Evolutionary conservation across 768 basidiomycete species (phyloP), one percentile per base, ranked within the genome.

Genomic region (Chiua virens): DNA sequence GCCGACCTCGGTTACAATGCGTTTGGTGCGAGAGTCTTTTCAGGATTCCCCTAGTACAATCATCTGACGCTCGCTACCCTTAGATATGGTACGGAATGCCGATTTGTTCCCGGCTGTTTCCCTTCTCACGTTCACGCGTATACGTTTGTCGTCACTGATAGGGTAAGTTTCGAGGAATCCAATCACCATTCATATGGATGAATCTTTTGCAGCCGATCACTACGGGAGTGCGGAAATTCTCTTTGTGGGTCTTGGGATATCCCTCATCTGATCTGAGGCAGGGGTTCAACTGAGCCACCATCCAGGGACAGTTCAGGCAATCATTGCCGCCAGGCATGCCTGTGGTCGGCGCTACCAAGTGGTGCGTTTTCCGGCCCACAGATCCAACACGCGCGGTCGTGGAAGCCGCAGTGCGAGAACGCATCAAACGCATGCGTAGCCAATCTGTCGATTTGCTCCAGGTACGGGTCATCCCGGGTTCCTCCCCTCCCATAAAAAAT

Each of bases 141-240:
- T 47, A 27, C 23, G n/a, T 42, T 37, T 55, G 39, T 44, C 48
- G 42, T 54, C 42, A 28, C 44, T 14, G 14, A 45, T n/a, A 69
- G 69, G 69, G 71, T 67, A 55, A 60, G 18, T 27, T 52, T 4
- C 42, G 27, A 47, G 30, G 21, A 28, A 18, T 47, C 46, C 41
- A 20, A 47, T 34, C 45, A 34, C 22, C 39, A 17, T 28, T 30
- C 47, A 30, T 41, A 21, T 49, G 50, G 49, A 50, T 63, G 49
- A 53, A 45, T 45, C 36, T 50, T 52, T 49, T 50, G 8, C 55
- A 89, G 90, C 90, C 61, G 90, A 92, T 73, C 91, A 92, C 70
- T 92, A 92, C 73, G 90, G 90, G 15, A 81, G 83, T 60, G 81
- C 90, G 18, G 90, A 92, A 66, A 79, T 88, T 53, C 79, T 91